These are phyloP conservation scores for Penicillium subrubescens DNA, from an alignment of 495 filamentous ascomycete species.

Conservation along the genomic window DNA sequence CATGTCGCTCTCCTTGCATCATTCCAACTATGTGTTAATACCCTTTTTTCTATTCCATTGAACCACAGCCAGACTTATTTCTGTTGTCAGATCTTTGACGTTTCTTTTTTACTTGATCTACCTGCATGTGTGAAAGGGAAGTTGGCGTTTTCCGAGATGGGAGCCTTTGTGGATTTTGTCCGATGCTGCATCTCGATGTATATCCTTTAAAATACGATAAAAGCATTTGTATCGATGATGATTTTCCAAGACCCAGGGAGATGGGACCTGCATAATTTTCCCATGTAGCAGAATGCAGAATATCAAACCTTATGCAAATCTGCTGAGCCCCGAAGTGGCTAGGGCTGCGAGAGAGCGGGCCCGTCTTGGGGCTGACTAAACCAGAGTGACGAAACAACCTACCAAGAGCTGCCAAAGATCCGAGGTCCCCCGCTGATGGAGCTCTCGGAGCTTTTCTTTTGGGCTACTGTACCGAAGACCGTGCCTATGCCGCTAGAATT, in stretches of 20 bases:
- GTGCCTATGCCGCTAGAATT: background rate
- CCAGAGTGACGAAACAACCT: background rate
- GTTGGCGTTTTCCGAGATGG: conserved; percentile 23
- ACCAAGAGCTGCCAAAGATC: background rate
- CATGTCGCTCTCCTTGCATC: conserved; percentile 5
- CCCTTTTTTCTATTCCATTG: conserved; percentile 14
- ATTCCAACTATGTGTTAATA: conserved; percentile 29
- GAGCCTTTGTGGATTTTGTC: background rate
- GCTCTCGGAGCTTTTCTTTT: background rate
- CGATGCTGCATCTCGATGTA: background rate
- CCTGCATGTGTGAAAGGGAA: conserved; percentile 24
- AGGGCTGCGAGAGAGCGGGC: background rate
- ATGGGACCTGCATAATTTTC: background rate
- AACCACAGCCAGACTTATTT: conserved; percentile 4
- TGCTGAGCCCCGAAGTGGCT: background rate
- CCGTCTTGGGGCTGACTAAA: conserved; percentile 2
- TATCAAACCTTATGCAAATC: background rate
- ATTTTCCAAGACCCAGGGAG: background rate
- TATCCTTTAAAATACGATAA: background rate
- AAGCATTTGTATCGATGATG: background rate
- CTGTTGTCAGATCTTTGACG: conserved; percentile 11
- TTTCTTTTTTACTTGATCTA: conserved; percentile 4
- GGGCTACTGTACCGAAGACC: background rate
- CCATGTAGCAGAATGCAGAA: background rate
- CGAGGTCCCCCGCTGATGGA: conserved; percentile 1